Evolutionary conservation across 768 basidiomycete species (phyloP).

Genomic region (Stropharia rugosoannulata): DNA sequence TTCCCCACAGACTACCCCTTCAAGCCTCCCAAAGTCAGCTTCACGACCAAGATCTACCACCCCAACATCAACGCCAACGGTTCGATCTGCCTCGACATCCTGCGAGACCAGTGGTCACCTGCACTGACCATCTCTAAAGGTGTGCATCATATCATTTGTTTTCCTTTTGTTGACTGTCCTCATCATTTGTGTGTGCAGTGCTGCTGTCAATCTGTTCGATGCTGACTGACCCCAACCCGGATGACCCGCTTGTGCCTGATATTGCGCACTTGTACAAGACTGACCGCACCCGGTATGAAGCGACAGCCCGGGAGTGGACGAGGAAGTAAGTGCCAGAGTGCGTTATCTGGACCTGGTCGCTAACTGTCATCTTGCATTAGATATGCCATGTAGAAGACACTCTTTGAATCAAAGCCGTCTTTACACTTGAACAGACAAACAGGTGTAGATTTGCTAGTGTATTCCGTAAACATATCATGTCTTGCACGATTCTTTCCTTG

Average conservation of each 20-base stretch:
- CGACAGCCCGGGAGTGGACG: constrained; percentile 99
- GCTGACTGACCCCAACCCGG: constrained; percentile 99
- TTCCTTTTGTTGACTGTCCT: not conserved
- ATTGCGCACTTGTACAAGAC: constrained; percentile 99
- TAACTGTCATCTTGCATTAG: constrained; percentile 19
- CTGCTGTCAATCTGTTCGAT: constrained; percentile 98
- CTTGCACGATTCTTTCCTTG: constrained; percentile 23
- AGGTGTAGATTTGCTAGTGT: constrained; percentile 30
- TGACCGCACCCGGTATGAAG: constrained; percentile 94
- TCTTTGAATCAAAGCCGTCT: constrained; percentile 19
- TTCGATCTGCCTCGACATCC: constrained; percentile 96
- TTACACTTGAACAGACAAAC: constrained; percentile 14
- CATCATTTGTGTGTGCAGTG: constrained; percentile 37
- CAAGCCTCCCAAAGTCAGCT: constrained; percentile 99
- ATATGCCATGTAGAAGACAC: constrained; percentile 51
- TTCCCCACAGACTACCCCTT: constrained; percentile 99
- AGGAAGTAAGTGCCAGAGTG: constrained; percentile 73
- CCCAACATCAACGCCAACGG: constrained; percentile 99
- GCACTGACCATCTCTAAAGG: constrained; percentile 99
- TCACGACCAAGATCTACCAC: constrained; percentile 99
- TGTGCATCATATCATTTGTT: constrained; percentile 29
- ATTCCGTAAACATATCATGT: constrained; percentile 33
- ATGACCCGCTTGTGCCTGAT: constrained; percentile 98
- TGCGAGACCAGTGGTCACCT: constrained; percentile 99
- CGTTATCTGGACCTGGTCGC: not conserved